Evolutionary conservation across 495 filamentous ascomycete genomes (phyloP).

Genomic region (Tuber brumale): DNA sequence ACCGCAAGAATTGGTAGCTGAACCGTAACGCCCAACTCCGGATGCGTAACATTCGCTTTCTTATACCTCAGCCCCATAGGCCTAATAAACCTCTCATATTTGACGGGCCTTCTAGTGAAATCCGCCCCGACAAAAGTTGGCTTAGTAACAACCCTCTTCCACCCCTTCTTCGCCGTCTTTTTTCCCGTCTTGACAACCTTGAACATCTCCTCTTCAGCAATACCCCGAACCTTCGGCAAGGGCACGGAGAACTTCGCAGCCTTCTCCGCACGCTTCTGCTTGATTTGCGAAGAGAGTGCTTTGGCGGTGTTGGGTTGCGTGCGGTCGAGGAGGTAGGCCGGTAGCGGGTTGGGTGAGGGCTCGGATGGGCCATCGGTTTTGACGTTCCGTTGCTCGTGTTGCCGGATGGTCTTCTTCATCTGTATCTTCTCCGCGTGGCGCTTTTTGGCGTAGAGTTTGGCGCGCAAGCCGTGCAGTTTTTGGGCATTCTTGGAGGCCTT

Average conservation of each 20-base stretch:
- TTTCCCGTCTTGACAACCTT: conserved; percentile 89
- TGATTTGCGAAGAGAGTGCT: conserved; percentile 73
- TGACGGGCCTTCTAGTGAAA: conserved; percentile 87
- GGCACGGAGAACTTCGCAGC: conserved; percentile 94
- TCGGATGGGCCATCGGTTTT: conserved; percentile 75
- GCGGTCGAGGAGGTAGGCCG: conserved; percentile 84
- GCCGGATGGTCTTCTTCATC: conserved; percentile 93
- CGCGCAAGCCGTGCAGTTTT: conserved; percentile 80
- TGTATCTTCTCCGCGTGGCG: conserved; percentile 96
- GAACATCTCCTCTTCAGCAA: conserved; percentile 97
- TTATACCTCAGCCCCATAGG: conserved; percentile 86
- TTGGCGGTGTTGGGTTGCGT: conserved; percentile 82
- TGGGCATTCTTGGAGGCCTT: conserved; percentile 79
- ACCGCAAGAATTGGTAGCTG: conserved; percentile 89
- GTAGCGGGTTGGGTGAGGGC: conserved; percentile 66
- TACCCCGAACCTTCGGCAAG: conserved; percentile 87
- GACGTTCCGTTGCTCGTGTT: conserved; percentile 90
- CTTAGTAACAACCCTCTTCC: conserved; percentile 96
- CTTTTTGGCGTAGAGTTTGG: conserved; percentile 92
- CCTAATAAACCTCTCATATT: conserved; percentile 82
- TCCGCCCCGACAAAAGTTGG: conserved; percentile 83
- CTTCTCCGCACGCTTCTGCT: conserved; percentile 85
- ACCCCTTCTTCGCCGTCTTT: conserved; percentile 58
- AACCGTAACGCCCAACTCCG: conserved; percentile 78
- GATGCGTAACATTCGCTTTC: conserved; percentile 87